These are phyloP conservation scores for Oenanthe javanica DNA, from an alignment of 140 eudicot species.

Conservation along the genomic window DNA sequence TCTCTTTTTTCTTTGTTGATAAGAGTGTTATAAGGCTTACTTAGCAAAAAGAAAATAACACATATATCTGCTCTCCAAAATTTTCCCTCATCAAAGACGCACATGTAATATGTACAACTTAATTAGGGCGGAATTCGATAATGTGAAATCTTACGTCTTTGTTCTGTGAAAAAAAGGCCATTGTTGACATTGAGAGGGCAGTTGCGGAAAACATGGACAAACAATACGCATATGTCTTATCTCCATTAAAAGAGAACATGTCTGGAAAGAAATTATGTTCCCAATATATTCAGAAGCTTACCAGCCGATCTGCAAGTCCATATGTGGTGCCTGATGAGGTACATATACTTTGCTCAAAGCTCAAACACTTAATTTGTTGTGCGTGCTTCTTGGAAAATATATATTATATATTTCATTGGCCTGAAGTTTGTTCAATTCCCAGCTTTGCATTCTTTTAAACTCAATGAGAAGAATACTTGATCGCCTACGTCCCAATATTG, in stretches of 20 bases:
- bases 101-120: background rate
- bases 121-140: too few relatives aligned
- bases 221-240: constrained; percentile 57
- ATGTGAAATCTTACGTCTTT: constrained; percentile 6
- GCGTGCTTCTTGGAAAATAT: background rate
- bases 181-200: constrained; percentile 68
- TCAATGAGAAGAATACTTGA: constrained; percentile 77
- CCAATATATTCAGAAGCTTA: constrained; percentile 60
- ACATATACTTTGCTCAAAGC: background rate
- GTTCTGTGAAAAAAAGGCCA: constrained; percentile 31
- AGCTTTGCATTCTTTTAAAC: constrained; percentile 73
- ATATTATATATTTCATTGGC: background rate
- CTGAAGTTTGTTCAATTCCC: constrained; percentile 8
- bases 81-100: too few relatives aligned
- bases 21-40: too few relatives aligned
- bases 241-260: constrained; percentile 65
- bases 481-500: constrained; percentile 45
- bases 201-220: constrained; percentile 59
- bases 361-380: background rate
- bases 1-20: background rate
- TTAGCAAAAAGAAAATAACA: too few relatives aligned
- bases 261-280: constrained; percentile 59
- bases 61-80: too few relatives aligned
- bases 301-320: constrained; percentile 48
- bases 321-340: constrained; percentile 73